These are phyloP conservation scores for Coemansia sp. DNA, from an alignment of 192 early-diverging fungal genomes.

Conservation along the genomic window DNA sequence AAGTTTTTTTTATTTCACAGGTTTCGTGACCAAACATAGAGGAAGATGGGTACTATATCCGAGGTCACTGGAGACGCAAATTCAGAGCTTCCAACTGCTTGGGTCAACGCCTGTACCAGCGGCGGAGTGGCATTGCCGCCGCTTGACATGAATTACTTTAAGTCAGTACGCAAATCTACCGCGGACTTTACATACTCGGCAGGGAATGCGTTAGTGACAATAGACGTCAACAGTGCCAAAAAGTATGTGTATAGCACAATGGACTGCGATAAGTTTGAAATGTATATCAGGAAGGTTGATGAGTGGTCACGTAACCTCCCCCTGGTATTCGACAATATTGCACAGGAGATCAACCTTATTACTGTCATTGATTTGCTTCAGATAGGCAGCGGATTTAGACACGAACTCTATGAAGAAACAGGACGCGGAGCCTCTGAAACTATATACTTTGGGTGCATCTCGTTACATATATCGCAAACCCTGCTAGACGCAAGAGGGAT, in stretches of 20 bases:
- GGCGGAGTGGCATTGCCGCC: conserved; percentile 18
- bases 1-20: not conserved
- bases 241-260: conserved; percentile 34
- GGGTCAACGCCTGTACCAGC: conserved; percentile 41
- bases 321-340: conserved; percentile 69
- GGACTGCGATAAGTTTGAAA: conserved; percentile 38
- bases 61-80: conserved; percentile 23
- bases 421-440: conserved; percentile 75
- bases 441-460: conserved; percentile 80
- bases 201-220: conserved; percentile 30
- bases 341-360: conserved; percentile 78
- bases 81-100: conserved; percentile 24
- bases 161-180: conserved; percentile 48
- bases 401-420: conserved; percentile 62
- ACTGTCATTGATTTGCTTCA: conserved; percentile 73
- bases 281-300: conserved; percentile 30
- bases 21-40: not conserved
- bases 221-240: conserved; percentile 32
- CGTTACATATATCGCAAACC: conserved; percentile 74
- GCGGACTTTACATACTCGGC: conserved; percentile 16
- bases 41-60: conserved; percentile 30
- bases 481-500: conserved; percentile 60
- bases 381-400: conserved; percentile 75
- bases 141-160: conserved; percentile 28
- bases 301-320: conserved; percentile 66